Conservation (phyloP, 805 yeast species). For the Yarrowia porcina region DNA sequence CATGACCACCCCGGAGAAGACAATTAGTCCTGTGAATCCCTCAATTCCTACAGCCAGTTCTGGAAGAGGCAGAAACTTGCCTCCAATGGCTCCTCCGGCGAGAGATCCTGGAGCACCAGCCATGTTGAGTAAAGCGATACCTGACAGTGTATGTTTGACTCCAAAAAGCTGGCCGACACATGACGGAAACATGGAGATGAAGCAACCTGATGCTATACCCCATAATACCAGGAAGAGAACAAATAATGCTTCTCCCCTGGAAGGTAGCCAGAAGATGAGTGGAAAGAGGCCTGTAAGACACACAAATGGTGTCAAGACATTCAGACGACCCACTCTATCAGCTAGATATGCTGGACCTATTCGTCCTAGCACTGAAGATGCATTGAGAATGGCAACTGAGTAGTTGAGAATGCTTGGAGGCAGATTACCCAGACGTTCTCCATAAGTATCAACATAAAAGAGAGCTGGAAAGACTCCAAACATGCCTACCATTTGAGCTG, state of each 20-base stretch:
- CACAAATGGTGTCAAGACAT: constrained; percentile 12
- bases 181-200: constrained; percentile 40
- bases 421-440: constrained; percentile 31
- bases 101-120: constrained; percentile 37
- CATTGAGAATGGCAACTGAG: constrained; percentile 37
- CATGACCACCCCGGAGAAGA: constrained; percentile 38
- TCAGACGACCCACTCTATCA: constrained; percentile 11
- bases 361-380: constrained; percentile 42
- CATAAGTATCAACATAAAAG: constrained; percentile 36
- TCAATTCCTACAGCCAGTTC: constrained; percentile 27
- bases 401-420: constrained; percentile 30
- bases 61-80: constrained; percentile 37
- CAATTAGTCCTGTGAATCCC: constrained; percentile 32
- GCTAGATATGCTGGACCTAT: constrained; percentile 8
- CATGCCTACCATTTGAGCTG: constrained; percentile 29
- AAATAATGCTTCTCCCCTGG: constrained; percentile 27
- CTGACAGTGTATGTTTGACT: constrained; percentile 36
- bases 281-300: constrained; percentile 1
- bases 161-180: constrained; percentile 40
- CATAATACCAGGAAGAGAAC: constrained; percentile 37
- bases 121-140: constrained; percentile 37
- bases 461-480: constrained; percentile 37
- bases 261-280: constrained; percentile 33
- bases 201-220: constrained; percentile 41
- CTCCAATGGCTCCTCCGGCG: constrained; percentile 41